Evolutionary conservation across 257 asterid genomes (phyloP).

Genomic region (Salvia splendens): DNA sequence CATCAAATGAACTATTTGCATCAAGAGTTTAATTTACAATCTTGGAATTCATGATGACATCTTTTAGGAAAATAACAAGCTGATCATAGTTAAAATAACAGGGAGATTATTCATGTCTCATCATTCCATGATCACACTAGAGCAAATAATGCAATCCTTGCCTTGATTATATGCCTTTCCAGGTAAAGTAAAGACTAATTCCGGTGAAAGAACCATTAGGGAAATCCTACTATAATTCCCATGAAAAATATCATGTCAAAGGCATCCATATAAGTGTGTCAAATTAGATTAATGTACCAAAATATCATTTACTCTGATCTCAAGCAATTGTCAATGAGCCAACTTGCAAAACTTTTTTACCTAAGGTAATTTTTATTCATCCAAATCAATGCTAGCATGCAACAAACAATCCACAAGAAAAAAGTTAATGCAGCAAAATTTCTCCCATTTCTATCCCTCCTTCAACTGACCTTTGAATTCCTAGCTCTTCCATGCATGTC

Average conservation of each 20-base stretch:
- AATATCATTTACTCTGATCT: conserved; percentile 18
- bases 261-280: neutral
- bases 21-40: conserved; percentile 26
- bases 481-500: conserved; percentile 72
- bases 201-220: neutral
- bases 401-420: conserved; percentile 23
- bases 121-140: conserved; percentile 16
- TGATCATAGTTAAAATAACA: conserved; percentile 21
- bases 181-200: conserved; percentile 16
- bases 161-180: conserved; percentile 18
- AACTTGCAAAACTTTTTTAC: conserved; percentile 11
- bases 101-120: conserved; percentile 10
- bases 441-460: conserved; percentile 29
- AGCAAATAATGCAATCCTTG: conserved; percentile 23
- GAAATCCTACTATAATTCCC: conserved; percentile 1
- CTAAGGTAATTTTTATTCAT: conserved; percentile 1
- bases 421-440: conserved; percentile 18
- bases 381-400: neutral
- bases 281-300: neutral
- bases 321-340: conserved; percentile 16
- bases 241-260: neutral
- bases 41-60: conserved; percentile 21
- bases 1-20: conserved; percentile 31
- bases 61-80: conserved; percentile 18
- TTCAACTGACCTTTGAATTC: conserved; percentile 70